Percentiles rank a stretch among this genome's conserved stretches.
These are phyloP conservation scores for Iberis pinnata DNA, from an alignment of 345 rosid genomes.

Conservation along the genomic window DNA sequence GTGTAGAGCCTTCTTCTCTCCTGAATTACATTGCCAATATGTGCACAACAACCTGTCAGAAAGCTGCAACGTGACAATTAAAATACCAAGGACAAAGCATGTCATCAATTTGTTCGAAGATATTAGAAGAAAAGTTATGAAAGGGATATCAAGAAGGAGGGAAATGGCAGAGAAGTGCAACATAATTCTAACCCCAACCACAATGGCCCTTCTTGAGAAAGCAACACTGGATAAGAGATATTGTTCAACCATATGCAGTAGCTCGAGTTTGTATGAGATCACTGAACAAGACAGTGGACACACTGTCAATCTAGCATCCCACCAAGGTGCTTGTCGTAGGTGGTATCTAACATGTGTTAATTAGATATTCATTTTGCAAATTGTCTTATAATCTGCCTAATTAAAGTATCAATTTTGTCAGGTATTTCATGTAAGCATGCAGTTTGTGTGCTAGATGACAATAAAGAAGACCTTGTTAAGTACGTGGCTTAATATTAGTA, in stretches of 20 bases:
- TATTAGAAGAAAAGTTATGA: not conserved
- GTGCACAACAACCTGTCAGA: not conserved
- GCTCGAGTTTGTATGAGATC: not conserved
- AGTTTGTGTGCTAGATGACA: not conserved
- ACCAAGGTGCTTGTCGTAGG: not conserved
- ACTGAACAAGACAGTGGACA: not conserved
- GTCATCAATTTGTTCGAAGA: not conserved
- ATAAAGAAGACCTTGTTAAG: not conserved
- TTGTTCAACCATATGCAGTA: not conserved
- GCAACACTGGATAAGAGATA: not conserved
- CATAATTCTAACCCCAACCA: not conserved
- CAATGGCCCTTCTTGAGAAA: not conserved
- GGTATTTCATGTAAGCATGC: not conserved
- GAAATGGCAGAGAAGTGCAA: not conserved
- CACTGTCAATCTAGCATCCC: not conserved
- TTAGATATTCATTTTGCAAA: too few species aligned
- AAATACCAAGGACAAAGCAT: not conserved
- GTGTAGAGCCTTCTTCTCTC: too few species aligned
- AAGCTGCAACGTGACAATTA: not conserved
- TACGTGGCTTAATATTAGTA: not conserved
- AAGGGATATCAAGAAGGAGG: not conserved
- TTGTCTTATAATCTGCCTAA: too few species aligned
- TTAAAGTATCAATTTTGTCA: too few species aligned
- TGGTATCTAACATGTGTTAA: not conserved
- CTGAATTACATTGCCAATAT: not conserved